Conservation (phyloP, 768 basidiomycete genomes). For the Podaxis carcinomalis region DNA sequence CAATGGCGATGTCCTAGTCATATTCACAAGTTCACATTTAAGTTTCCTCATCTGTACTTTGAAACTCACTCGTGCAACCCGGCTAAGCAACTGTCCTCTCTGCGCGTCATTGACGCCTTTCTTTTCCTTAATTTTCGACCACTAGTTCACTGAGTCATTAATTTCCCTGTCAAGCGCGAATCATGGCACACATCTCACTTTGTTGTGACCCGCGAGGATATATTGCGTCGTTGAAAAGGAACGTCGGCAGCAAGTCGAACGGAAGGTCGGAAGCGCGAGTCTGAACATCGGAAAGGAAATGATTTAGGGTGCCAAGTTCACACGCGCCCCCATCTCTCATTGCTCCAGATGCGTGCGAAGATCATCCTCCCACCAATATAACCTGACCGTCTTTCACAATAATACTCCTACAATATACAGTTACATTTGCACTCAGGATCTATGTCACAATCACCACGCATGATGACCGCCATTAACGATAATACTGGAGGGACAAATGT, state of each 20-base stretch:
- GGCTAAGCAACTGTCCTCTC: constrained; percentile 54
- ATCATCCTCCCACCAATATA: background rate
- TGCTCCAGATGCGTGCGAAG: background rate
- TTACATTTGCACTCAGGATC: constrained; percentile 21
- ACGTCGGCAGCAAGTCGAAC: constrained; percentile 8
- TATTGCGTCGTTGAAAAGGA: constrained; percentile 17
- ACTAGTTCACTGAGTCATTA: constrained; percentile 32
- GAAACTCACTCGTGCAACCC: constrained; percentile 46
- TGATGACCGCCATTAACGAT: constrained; percentile 61
- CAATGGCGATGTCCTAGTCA: constrained; percentile 54
- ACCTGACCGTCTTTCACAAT: background rate
- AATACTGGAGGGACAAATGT: constrained; percentile 34
- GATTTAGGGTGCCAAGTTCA: background rate
- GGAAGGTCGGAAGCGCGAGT: background rate
- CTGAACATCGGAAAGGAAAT: constrained; percentile 2
- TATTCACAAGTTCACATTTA: background rate
- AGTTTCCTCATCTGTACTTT: background rate
- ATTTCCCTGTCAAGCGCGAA: background rate
- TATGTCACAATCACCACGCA: constrained; percentile 42
- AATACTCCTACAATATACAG: constrained; percentile 17
- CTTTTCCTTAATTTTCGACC: constrained; percentile 74
- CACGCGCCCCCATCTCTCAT: background rate
- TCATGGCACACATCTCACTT: constrained; percentile 22
- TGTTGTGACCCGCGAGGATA: constrained; percentile 35
- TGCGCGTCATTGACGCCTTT: constrained; percentile 63